These are phyloP conservation scores for Xeromyces bisporus DNA, from an alignment of 495 filamentous ascomycete species.

Conservation along the genomic window DNA sequence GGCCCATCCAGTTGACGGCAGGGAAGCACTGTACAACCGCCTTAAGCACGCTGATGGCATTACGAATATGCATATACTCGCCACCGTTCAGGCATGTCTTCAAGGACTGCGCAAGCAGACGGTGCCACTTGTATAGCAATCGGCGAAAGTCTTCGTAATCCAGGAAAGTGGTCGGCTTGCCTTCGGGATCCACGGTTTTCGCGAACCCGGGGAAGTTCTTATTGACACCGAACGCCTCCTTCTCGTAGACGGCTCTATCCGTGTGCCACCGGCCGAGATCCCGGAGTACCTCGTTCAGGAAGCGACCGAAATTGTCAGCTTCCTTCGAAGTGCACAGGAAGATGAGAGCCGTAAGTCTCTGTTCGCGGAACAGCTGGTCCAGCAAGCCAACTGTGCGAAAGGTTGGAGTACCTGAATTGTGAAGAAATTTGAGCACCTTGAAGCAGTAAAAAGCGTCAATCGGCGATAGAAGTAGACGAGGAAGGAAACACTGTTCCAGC, in stretches of 20 bases:
- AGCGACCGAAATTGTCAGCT: conserved; percentile 77
- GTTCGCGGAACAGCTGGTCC: conserved; percentile 67
- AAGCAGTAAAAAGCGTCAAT: conserved; percentile 78
- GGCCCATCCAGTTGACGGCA: conserved; percentile 72
- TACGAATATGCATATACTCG: conserved; percentile 97
- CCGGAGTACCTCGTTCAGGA: conserved; percentile 61
- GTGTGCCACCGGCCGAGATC: conserved; percentile 75
- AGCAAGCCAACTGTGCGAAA: conserved; percentile 77
- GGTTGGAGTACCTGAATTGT: conserved; percentile 62
- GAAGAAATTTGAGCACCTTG: conserved; percentile 68
- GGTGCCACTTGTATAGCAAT: conserved; percentile 80
- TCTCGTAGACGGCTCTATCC: conserved; percentile 57
- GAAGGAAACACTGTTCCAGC: conserved; percentile 79
- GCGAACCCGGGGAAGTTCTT: conserved; percentile 55
- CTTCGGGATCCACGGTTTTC: conserved; percentile 40
- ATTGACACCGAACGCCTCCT: conserved; percentile 50
- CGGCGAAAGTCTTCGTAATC: conserved; percentile 77
- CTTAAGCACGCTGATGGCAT: conserved; percentile 84
- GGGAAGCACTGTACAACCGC: conserved; percentile 66
- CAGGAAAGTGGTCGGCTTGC: conserved; percentile 46
- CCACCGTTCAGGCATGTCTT: conserved; percentile 58
- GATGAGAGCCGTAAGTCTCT: conserved; percentile 60
- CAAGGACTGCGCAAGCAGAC: conserved; percentile 53
- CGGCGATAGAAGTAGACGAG: conserved; percentile 66
- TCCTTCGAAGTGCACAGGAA: conserved; percentile 79